phyloP scores from a whole-genome alignment of 2,329 filamentous ascomycete genomes.

The Beauveria rudraprayagi region DNA sequence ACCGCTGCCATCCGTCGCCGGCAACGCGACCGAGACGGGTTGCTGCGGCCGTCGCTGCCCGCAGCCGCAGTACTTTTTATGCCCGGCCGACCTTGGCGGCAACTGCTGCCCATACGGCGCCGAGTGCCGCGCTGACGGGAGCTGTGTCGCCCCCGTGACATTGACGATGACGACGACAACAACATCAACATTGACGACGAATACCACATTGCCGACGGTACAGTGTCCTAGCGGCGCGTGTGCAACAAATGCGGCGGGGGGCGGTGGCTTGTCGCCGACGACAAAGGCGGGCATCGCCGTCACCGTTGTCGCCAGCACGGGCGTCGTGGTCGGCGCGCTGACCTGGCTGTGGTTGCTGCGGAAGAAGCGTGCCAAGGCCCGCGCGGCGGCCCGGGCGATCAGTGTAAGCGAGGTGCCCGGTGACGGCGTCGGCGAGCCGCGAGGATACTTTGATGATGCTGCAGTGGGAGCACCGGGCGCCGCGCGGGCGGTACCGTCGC shows the following conservation, averaged over 20 bases:
- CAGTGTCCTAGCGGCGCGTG: background rate
- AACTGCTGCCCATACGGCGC: slow-evolving; percentile 41
- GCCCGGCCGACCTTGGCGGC: slow-evolving; percentile 34
- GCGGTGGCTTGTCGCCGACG: slow-evolving; percentile 32
- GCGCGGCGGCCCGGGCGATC: slow-evolving; percentile 12
- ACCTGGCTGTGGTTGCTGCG: slow-evolving; percentile 39
- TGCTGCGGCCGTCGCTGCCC: slow-evolving; percentile 36
- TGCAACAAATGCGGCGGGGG: too few relatives aligned
- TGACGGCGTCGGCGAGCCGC: background rate
- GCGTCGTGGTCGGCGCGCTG: slow-evolving; percentile 32
- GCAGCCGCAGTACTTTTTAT: slow-evolving; percentile 35
- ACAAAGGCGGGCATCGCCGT: slow-evolving; percentile 51
- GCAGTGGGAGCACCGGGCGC: slow-evolving; percentile 17
- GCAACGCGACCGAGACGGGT: slow-evolving; percentile 16
- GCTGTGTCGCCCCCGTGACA: slow-evolving; percentile 27
- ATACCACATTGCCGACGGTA: background rate
- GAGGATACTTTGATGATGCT: slow-evolving; percentile 33
- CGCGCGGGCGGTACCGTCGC: slow-evolving; percentile 33
- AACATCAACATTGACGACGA: background rate
- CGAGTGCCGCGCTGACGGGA: slow-evolving; percentile 29
- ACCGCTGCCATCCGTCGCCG: background rate
- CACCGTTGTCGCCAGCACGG: slow-evolving; percentile 38
- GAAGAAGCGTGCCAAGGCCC: slow-evolving; percentile 24
- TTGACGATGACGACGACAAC: slow-evolving; percentile 15
- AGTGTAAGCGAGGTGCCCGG: background rate